Evolutionary conservation across 495 filamentous ascomycete species (phyloP), one percentile per base, ranked within the genome.

Genomic region (Emericellopsis terricola): DNA sequence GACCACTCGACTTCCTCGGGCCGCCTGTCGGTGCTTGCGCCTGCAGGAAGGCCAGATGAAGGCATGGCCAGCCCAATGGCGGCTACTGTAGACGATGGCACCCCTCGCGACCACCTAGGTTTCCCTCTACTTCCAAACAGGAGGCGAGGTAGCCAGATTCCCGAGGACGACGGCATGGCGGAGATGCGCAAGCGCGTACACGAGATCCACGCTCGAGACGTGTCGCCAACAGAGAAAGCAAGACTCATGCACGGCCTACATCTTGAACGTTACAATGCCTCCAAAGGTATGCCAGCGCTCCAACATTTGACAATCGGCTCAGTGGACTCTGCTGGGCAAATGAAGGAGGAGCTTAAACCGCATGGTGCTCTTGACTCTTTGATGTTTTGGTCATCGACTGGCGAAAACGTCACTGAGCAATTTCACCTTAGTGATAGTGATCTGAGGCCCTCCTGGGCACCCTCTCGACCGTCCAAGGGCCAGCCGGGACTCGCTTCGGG

Each of bases 131-230:
- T 16, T 17, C 27, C 38, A 19, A 15, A 15, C 30, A 29, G 31
- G 15, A 34, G 30, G 15, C 24, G 11, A 15, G 16, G 20, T 15
- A 15, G 18, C 15, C 36, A 13, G 15, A 57, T 97, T 31, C 91
- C 89, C 0, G 89, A 77, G 43, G 83, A 99, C 52, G 89, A 99
- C 63, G 89, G 89, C 19, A 93, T 92, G 80, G 63, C 72, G 6
- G 52, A 56, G 34, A 53, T 96, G 37, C 63, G 89, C 36, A 67
- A 61, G 39, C 76, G 73, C 51, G 87, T 99, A 39, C 66, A 81
- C 26, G 67, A 66, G 20, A 86, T 99, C 37, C 73, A 81, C 38
- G 54, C 67, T 11, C 60, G 70, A 41, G 61, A 71, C 7, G 57
- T 78, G 16, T 52, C 71, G n/a, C 72, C 69, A 37, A 53, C 64